A percentile compares a stretch with the other conserved stretches of the same genome.
These are phyloP conservation scores for Takashimella tepidaria DNA, from an alignment of 1,284 basidiomycete species.

Conservation along the genomic window DNA sequence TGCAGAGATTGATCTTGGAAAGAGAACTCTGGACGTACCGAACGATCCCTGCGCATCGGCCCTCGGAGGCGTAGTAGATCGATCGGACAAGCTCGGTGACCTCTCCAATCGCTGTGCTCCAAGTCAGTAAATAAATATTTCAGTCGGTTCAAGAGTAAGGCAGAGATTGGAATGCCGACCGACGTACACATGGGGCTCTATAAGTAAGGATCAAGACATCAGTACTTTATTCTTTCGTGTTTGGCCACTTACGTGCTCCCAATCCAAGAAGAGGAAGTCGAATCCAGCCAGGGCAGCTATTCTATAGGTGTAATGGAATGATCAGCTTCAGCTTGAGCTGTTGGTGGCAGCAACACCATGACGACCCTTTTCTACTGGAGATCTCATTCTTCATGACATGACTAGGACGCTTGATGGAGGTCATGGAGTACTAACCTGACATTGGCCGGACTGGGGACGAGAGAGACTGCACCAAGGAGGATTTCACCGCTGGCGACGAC, in stretches of 20 bases:
- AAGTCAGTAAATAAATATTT: no score
- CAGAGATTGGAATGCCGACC: no score
- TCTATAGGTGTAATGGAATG: no score
- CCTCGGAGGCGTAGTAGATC: conserved; percentile 18
- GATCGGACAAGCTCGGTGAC: conserved; percentile 22
- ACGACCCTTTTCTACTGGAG: no score
- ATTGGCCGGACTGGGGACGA: neutral
- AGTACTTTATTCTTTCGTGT: neutral
- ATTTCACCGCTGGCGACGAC: neutral
- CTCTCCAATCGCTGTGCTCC: conserved; percentile 14
- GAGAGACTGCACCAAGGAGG: neutral
- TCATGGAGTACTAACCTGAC: neutral
- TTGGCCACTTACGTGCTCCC: conserved; percentile 22
- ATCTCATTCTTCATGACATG: no score
- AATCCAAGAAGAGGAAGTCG: conserved; percentile 21
- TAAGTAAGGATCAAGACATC: neutral
- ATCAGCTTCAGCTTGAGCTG: no score
- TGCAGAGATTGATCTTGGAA: conserved; percentile 5
- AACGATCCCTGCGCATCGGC: conserved; percentile 17
- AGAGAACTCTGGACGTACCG: conserved; percentile 5
- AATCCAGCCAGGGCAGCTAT: neutral
- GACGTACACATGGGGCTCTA: no score
- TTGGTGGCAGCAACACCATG: no score
- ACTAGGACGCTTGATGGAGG: no score
- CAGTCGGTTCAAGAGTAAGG: no score